These are phyloP conservation scores for Rhodotorula sp. DNA, from an alignment of 1,284 basidiomycete species.

Conservation along the genomic window DNA sequence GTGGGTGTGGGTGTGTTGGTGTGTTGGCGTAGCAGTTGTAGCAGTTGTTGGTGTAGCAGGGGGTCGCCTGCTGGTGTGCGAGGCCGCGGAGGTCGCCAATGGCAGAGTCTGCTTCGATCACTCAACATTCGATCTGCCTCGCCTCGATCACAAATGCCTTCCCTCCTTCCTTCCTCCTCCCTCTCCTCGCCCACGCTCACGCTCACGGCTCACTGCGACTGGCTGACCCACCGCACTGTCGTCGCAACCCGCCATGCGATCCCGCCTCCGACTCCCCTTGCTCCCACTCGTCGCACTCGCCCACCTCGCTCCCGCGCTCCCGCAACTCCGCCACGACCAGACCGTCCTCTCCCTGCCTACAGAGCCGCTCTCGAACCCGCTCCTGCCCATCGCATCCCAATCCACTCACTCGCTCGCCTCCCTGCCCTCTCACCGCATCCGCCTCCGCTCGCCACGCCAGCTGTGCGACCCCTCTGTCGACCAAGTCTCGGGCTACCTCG, in stretches of 20 bases:
- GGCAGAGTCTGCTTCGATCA: not conserved
- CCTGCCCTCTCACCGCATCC: conserved; percentile 26
- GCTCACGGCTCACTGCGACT: too few species aligned
- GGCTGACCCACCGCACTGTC: too few species aligned
- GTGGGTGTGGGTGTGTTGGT: too few species aligned
- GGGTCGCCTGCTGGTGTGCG: too few species aligned
- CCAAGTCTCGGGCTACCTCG: conserved; percentile 42
- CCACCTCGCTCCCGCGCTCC: not conserved
- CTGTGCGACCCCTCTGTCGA: conserved; percentile 47
- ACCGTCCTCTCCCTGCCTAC: not conserved
- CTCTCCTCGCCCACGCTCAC: not conserved
- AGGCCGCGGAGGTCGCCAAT: too few species aligned
- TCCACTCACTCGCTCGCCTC: conserved; percentile 1
- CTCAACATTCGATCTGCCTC: not conserved
- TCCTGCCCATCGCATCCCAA: not conserved
- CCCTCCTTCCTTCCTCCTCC: not conserved
- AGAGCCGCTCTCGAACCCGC: not conserved
- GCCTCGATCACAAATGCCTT: not conserved
- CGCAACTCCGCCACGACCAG: too few species aligned
- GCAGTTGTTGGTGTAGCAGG: too few species aligned
- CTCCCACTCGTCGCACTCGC: too few species aligned
- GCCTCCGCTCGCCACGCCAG: conserved; percentile 28
- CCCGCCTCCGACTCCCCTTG: not conserved
- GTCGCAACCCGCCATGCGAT: not conserved
- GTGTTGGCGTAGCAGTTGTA: too few species aligned